Percentiles rank a stretch among this genome's conserved stretches.
Evolutionary conservation across 139 green algal genomes (phyloP).

Genomic region (Zygnema circumcarinatum): DNA sequence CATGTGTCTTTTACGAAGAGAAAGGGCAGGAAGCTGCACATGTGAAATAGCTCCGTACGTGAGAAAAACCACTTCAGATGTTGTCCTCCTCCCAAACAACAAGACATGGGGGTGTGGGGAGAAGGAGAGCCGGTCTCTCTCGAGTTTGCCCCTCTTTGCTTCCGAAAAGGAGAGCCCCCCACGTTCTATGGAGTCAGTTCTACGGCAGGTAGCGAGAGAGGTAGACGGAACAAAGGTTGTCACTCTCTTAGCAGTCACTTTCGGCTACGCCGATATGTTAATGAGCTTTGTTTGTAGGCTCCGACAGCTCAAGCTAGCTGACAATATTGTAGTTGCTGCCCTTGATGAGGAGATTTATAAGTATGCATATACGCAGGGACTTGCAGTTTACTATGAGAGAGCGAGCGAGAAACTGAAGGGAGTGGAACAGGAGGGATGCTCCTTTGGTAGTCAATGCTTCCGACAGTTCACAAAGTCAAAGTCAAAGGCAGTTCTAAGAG

Average conservation of each 20-base stretch:
- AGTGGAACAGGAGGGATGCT: constrained; percentile 15
- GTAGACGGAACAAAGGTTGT: constrained; percentile 13
- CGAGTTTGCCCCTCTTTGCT: background rate
- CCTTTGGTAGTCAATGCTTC: constrained; percentile 51
- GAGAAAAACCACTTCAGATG: background rate
- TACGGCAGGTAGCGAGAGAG: background rate
- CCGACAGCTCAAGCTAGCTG: constrained; percentile 10
- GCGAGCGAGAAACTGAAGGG: background rate
- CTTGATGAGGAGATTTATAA: constrained; percentile 36
- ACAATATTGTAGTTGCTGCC: constrained; percentile 31
- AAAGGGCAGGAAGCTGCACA: too few species aligned
- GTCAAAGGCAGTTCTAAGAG: constrained; percentile 10
- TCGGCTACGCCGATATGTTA: constrained; percentile 34
- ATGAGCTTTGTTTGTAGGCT: constrained; percentile 47
- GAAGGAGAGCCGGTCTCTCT: too few species aligned
- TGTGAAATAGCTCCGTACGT: too few species aligned
- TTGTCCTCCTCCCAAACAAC: background rate
- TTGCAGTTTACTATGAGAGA: constrained; percentile 47
- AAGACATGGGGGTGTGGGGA: background rate
- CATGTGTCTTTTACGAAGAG: too few species aligned
- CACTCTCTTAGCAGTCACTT: constrained; percentile 27
- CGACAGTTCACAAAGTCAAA: constrained; percentile 54
- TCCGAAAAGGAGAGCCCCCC: background rate
- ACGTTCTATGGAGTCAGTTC: background rate
- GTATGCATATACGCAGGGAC: constrained; percentile 35